Evolutionary conservation across 352 stramenopile species (phyloP), one percentile per base, ranked within the genome.

Genomic region (Globisporangium recalcitrans): DNA sequence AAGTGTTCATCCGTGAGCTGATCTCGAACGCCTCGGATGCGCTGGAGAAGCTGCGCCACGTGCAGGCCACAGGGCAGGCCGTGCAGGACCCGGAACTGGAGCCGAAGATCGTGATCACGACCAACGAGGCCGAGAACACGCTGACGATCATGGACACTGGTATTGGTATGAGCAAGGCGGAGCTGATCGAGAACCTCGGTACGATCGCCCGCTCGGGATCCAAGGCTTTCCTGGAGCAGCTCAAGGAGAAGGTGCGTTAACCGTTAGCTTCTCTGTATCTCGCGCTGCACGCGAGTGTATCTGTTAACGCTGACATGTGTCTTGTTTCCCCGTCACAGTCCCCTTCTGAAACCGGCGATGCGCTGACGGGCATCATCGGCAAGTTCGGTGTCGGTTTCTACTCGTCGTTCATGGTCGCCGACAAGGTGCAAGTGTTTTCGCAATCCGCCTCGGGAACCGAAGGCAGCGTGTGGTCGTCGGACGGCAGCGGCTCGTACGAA

Each of bases 331-430:
- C n/a, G 1, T 7, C 40, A 16, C 32, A 77, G 65, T 71, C 81
- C 8, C 69, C 85, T 10, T 71, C 71, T 2, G 85, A 87, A 44
- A 80, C 79, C 10, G 75, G 80, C 3, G 85, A 93, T 65, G 88
- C 90, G 4, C 70, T 90, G 7, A 78, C 80, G 3, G 95, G 93
- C 49, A 98, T 99, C 65, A 99, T 99, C 65, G 98, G 98, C 40
- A 98, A 99, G 74, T 99, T 99, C 65, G 98, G 98, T 26, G 98
- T 99, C 29, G 98, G 98, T 16, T 99, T 99, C 70, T 99, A 99
- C 80, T 98, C 95, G 5, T 95, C 96, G 16, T 99, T 99, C 69
- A 99, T 99, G 97, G 97, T 99, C 1, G 92, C 92, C 24, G 91
- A 99, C 63, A 91, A 97, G 59, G 96, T 99, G 1, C 77, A 98